Conservation (phyloP, 805 yeast genomes). For the Nakazawaea laoshanensis region DNA sequence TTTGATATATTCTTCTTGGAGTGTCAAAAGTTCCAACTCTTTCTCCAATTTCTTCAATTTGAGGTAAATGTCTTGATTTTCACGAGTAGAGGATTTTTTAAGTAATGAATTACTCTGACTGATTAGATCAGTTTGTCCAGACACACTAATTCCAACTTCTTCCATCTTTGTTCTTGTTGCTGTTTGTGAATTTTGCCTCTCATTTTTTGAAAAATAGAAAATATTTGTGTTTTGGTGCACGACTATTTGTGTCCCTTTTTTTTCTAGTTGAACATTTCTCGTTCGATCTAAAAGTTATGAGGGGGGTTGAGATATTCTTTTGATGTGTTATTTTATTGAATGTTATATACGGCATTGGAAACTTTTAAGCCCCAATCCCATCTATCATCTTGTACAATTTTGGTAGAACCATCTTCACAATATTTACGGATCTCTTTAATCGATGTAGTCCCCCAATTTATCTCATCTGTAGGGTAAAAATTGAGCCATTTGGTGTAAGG, state of each 20-base stretch:
- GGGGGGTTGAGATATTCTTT: too few species aligned
- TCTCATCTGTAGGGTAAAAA: constrained; percentile 1
- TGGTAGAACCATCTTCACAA: not conserved
- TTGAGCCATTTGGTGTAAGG: constrained; percentile 6
- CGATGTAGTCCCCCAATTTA: constrained; percentile 4
- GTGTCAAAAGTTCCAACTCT: constrained; percentile 71
- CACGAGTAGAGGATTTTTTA: constrained; percentile 11
- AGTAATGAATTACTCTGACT: constrained; percentile 13
- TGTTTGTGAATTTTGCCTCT: not conserved
- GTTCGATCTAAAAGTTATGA: too few species aligned
- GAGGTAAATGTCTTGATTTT: constrained; percentile 63
- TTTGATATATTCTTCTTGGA: constrained; percentile 95
- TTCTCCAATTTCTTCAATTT: constrained; percentile 84
- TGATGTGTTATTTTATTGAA: not conserved
- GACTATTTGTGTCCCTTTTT: not conserved
- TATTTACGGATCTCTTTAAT: constrained; percentile 2
- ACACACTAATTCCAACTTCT: constrained; percentile 46
- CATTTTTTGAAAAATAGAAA: not conserved
- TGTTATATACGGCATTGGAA: constrained; percentile 4
- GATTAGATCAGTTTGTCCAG: constrained; percentile 19
- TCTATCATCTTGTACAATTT: constrained; percentile 1
- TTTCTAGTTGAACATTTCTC: not conserved
- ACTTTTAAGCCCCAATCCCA: constrained; percentile 9
- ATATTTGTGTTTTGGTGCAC: not conserved
- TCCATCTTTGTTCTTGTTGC: constrained; percentile 32